Percentiles rank a stretch among this genome's conserved stretches.
Evolutionary conservation across 2,329 filamentous ascomycete species (phyloP).

Genomic region (Trichophyton mentagrophytes): DNA sequence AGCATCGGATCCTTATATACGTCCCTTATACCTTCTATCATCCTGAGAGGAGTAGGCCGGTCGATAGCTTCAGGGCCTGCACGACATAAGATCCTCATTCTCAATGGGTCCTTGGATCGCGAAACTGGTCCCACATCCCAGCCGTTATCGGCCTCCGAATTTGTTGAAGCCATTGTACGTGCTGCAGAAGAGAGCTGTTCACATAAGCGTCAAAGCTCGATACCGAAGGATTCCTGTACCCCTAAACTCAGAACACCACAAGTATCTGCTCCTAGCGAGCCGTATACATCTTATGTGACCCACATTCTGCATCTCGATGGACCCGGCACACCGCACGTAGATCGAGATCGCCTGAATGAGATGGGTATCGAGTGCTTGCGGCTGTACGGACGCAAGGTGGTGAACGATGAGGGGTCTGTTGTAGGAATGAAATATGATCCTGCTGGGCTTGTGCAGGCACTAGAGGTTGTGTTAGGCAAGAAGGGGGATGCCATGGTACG

Average conservation of each 20-base stretch:
- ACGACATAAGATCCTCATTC: slow-evolving; percentile 63
- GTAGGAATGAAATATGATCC: slow-evolving; percentile 59
- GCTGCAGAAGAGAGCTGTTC: slow-evolving; percentile 59
- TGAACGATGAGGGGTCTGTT: slow-evolving; percentile 37
- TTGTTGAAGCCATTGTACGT: slow-evolving; percentile 64
- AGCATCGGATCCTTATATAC: slow-evolving; percentile 93
- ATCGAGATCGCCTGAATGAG: slow-evolving; percentile 48
- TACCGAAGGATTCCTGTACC: background rate
- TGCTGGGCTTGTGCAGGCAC: slow-evolving; percentile 56
- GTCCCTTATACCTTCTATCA: slow-evolving; percentile 68
- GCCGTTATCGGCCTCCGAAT: slow-evolving; percentile 64
- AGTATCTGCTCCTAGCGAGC: slow-evolving; percentile 26
- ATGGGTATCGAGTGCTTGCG: slow-evolving; percentile 66
- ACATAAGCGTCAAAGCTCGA: slow-evolving; percentile 15
- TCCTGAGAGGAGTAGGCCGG: slow-evolving; percentile 62
- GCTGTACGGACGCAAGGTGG: slow-evolving; percentile 56
- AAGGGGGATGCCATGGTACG: slow-evolving; percentile 41
- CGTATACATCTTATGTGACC: slow-evolving; percentile 58
- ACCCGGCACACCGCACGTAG: slow-evolving; percentile 54
- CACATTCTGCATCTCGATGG: slow-evolving; percentile 73
- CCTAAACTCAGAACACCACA: background rate
- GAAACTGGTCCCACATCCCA: slow-evolving; percentile 61
- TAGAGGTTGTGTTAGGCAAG: slow-evolving; percentile 64
- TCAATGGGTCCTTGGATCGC: slow-evolving; percentile 73
- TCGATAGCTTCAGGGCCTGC: slow-evolving; percentile 42